phyloP scores from a whole-genome alignment of 805 yeast species.

The Ogataea polymorpha region DNA sequence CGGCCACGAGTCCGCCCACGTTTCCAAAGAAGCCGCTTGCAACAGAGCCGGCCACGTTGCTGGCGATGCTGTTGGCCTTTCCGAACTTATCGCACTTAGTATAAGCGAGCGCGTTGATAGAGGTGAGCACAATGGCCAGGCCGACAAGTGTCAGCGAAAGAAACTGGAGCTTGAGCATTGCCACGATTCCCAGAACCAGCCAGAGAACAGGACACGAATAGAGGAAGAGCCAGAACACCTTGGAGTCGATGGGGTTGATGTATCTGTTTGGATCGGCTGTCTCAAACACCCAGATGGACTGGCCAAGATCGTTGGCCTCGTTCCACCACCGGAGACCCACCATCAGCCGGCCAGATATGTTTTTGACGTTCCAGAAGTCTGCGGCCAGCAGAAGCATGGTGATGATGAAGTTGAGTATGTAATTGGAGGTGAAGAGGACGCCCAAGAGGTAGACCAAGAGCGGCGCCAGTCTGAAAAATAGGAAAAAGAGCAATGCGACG shows the following conservation, averaged over 20 bases:
- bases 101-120: constrained; percentile 86
- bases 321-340: constrained; percentile 99
- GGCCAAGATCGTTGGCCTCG: constrained; percentile 64
- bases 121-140: constrained; percentile 68
- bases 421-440: constrained; percentile 58
- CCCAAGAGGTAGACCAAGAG: constrained; percentile 70
- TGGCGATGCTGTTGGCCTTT: constrained; percentile 68
- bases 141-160: constrained; percentile 58
- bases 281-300: constrained; percentile 83
- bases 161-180: constrained; percentile 74
- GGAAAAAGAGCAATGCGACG: constrained; percentile 63
- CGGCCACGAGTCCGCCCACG: constrained; percentile 32
- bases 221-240: constrained; percentile 78
- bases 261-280: constrained; percentile 68
- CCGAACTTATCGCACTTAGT: constrained; percentile 92
- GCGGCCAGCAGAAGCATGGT: constrained; percentile 76
- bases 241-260: constrained; percentile 90
- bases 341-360: constrained; percentile 81
- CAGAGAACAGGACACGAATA: constrained; percentile 76
- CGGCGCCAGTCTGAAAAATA: constrained; percentile 62
- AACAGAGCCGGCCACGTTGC: constrained; percentile 52
- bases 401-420: constrained; percentile 73
- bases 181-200: constrained; percentile 71
- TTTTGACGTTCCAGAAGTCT: constrained; percentile 92
- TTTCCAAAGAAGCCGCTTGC: constrained; percentile 42